Conservation (phyloP, 1,284 basidiomycete genomes). For the Chiua sp. region DNA sequence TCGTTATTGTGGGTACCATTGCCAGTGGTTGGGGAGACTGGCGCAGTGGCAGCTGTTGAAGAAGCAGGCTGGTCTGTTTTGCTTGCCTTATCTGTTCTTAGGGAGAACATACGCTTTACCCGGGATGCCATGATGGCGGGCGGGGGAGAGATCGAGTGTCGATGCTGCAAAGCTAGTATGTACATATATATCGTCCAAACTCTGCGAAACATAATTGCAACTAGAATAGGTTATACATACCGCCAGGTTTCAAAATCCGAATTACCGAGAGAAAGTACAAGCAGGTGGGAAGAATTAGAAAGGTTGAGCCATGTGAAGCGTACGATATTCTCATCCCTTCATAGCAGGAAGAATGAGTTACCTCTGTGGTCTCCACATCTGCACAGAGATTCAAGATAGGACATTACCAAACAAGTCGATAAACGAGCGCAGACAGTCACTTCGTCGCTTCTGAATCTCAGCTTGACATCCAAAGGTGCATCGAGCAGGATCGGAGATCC, state of each 20-base stretch:
- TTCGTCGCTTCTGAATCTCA: too few relatives aligned
- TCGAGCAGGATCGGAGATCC: constrained; percentile 82
- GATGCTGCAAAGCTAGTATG: not conserved
- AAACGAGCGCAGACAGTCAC: constrained; percentile 83
- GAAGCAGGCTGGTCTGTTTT: constrained; percentile 10
- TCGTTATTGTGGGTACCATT: not conserved
- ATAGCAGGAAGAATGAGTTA: constrained; percentile 87
- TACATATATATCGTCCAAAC: constrained; percentile 11
- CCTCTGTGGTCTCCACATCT: constrained; percentile 90
- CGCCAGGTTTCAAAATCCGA: not conserved
- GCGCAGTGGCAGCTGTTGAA: not conserved
- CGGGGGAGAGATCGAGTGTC: not conserved
- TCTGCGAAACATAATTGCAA: not conserved
- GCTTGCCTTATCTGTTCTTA: constrained; percentile 8
- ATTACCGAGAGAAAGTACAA: constrained; percentile 26
- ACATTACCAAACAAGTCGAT: constrained; percentile 94
- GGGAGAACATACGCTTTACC: constrained; percentile 24
- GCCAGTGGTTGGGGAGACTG: not conserved
- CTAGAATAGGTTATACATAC: not conserved
- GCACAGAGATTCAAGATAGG: constrained; percentile 86
- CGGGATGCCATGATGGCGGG: constrained; percentile 18
- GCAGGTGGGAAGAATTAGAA: constrained; percentile 16
- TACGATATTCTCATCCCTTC: constrained; percentile 52
- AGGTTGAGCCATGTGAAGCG: constrained; percentile 11
- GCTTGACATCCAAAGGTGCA: constrained; percentile 77